These are phyloP conservation scores for Wickerhamiella brachini DNA, from an alignment of 805 yeast genomes.

Conservation along the genomic window DNA sequence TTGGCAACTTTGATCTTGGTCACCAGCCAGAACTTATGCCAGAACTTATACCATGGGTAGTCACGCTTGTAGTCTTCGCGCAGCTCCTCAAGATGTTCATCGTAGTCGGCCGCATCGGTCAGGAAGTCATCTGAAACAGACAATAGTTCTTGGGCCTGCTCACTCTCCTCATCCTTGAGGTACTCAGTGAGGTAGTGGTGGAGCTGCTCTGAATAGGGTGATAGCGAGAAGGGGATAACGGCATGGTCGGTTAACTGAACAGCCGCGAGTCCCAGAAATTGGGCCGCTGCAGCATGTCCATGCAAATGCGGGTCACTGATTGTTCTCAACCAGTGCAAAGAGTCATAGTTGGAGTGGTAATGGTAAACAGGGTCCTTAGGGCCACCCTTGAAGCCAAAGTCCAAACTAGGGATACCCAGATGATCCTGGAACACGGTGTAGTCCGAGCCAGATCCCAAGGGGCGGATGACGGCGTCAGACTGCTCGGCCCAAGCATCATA, in stretches of 20 bases:
- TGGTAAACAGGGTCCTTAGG: conserved; percentile 49
- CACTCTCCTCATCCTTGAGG: conserved; percentile 18
- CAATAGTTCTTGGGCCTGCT: conserved; percentile 11
- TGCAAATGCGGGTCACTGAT: conserved; percentile 51
- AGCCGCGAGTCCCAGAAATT: conserved; percentile 37
- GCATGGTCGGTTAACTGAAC: conserved; percentile 37
- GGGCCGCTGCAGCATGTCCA: conserved; percentile 42
- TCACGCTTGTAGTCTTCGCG: conserved; percentile 44
- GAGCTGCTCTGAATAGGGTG: conserved; percentile 30
- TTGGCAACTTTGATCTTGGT: conserved; percentile 25
- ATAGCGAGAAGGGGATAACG: conserved; percentile 31
- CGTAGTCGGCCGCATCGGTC: conserved; percentile 31
- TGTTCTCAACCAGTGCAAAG: conserved; percentile 53
- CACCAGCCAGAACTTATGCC: conserved; percentile 16
- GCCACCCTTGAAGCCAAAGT: conserved; percentile 38
- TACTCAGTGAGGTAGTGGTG: conserved; percentile 26
- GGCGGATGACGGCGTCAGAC: conserved; percentile 26
- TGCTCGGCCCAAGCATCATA: conserved; percentile 24
- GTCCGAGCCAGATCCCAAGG: conserved; percentile 61
- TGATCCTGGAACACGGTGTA: conserved; percentile 33
- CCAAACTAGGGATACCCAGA: conserved; percentile 33
- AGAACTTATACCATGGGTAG: conserved; percentile 58
- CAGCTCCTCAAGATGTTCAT: conserved; percentile 34
- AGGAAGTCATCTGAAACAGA: conserved; percentile 16
- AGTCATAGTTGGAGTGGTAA: conserved; percentile 65